Conservation (phyloP, 768 basidiomycete genomes). For the Tephrocybe sp. region DNA sequence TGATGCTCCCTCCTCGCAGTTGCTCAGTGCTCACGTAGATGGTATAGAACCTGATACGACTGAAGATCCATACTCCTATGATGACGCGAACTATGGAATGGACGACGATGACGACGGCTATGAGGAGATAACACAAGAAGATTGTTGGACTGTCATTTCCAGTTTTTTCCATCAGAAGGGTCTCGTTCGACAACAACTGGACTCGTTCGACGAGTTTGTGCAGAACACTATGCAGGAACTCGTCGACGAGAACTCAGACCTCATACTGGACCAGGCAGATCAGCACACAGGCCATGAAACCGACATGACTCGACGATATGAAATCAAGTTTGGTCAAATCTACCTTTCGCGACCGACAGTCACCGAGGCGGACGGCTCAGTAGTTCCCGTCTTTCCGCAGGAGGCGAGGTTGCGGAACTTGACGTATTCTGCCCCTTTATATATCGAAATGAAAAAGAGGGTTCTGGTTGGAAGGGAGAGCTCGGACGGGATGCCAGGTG, state of each 20-base stretch:
- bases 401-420: conserved; percentile 93
- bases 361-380: conserved; percentile 94
- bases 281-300: conserved; percentile 90
- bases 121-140: conserved; percentile 87
- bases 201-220: conserved; percentile 98
- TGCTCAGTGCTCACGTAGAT: too few relatives aligned
- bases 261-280: conserved; percentile 94
- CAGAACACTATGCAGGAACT: conserved; percentile 99
- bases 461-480: conserved; percentile 81
- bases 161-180: conserved; percentile 98
- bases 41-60: conserved; percentile 45
- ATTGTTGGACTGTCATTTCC: conserved; percentile 94
- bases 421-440: conserved; percentile 94
- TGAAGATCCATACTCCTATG: conserved; percentile 58
- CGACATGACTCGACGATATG: conserved; percentile 87
- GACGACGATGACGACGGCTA: conserved; percentile 57
- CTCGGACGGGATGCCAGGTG: conserved; percentile 77
- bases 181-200: conserved; percentile 95
- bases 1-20: conserved; percentile 31
- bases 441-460: conserved; percentile 92
- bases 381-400: conserved; percentile 93
- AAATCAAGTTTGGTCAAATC: conserved; percentile 97
- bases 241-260: conserved; percentile 93
- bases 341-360: conserved; percentile 94
- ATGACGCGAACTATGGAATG: conserved; percentile 57